phyloP scores from a whole-genome alignment of 306 rosid genomes.

The Medicago lupulina region DNA sequence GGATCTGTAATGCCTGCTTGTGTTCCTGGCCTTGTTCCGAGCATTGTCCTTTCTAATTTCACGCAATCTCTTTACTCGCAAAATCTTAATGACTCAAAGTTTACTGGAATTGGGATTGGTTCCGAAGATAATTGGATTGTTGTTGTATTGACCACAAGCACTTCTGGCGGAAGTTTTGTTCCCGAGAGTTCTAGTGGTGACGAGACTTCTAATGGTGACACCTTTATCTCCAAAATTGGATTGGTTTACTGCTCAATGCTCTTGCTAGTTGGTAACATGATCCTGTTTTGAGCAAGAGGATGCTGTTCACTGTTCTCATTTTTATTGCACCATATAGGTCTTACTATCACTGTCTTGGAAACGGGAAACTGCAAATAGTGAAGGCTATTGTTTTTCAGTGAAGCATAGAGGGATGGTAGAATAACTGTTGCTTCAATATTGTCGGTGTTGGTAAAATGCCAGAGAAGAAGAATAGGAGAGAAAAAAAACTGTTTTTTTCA shows the following conservation, averaged over 20 bases:
- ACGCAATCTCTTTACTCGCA: conserved; percentile 74
- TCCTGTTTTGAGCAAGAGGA: conserved; percentile 53
- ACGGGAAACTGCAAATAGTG: conserved; percentile 22
- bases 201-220: conserved; percentile 41
- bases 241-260: conserved; percentile 52
- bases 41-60: conserved; percentile 78
- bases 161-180: conserved; percentile 78
- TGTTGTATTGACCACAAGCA: conserved; percentile 74
- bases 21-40: conserved; percentile 68
- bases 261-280: conserved; percentile 51
- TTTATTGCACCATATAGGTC: conserved; percentile 3
- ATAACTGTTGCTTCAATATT: conserved; percentile 30
- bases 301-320: conserved; percentile 2
- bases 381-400: conserved; percentile 20
- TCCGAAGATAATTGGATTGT: conserved; percentile 83
- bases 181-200: conserved; percentile 47
- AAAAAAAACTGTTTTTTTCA: not conserved
- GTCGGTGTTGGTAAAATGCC: conserved; percentile 39
- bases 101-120: conserved; percentile 78
- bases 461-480: conserved; percentile 27
- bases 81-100: conserved; percentile 74
- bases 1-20: conserved; percentile 84
- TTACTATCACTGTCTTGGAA: not conserved
- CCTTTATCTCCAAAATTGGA: conserved; percentile 49
- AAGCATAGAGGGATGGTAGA: conserved; percentile 21